phyloP scores from a whole-genome alignment of 345 rosid species.

The Psidium guajava region DNA sequence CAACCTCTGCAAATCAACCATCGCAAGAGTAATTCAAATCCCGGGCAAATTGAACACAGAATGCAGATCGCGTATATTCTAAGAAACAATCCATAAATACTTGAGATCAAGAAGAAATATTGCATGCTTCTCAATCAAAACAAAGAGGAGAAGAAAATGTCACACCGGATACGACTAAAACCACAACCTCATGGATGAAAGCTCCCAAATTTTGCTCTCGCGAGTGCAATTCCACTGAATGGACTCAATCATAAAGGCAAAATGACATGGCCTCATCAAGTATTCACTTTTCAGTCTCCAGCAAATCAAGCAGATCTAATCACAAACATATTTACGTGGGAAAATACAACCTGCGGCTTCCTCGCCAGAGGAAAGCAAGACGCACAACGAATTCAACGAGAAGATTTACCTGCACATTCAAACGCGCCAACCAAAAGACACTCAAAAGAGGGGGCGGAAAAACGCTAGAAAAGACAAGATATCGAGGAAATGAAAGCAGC shows the following conservation, averaged over 20 bases:
- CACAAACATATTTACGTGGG: neutral
- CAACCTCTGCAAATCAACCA: conserved; percentile 1
- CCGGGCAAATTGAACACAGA: neutral
- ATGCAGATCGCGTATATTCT: neutral
- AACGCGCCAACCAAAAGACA: neutral
- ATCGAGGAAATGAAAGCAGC: neutral
- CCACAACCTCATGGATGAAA: neutral
- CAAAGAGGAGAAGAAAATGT: neutral
- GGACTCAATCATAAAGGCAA: neutral
- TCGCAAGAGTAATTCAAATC: neutral
- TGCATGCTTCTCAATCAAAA: neutral
- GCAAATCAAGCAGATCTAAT: neutral
- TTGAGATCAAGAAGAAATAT: neutral
- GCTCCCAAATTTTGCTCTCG: neutral
- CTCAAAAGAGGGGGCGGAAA: neutral
- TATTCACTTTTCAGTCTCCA: neutral
- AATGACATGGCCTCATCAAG: neutral
- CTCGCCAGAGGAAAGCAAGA: neutral
- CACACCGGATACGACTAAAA: neutral
- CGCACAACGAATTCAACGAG: neutral
- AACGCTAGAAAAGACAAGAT: neutral
- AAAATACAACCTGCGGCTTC: neutral
- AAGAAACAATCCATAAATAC: neutral
- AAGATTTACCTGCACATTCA: neutral
- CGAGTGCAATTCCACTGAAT: neutral